Evolutionary conservation across 768 basidiomycete genomes (phyloP), one percentile per base, ranked within the genome.

Genomic region (Phylloporus rhodoxanthus): DNA sequence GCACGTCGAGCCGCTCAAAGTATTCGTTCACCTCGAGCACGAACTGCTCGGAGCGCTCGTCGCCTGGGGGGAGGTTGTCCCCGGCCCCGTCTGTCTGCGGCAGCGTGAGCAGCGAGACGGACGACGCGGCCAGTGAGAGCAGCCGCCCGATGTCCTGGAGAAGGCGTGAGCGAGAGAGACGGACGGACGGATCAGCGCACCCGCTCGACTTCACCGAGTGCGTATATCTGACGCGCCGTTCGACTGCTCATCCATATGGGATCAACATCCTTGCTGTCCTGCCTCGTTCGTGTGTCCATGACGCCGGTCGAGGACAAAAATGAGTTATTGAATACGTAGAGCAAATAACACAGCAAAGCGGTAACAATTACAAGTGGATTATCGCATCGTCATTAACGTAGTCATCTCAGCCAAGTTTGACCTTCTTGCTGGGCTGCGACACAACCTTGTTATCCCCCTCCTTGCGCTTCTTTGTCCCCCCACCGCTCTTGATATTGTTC

Each of bases 1-100:
- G 47, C 58, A 90, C 88, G 63, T 91, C 84, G 8, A 91, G 73
- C 23, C 84, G 81, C 57, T 89, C 84, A 60, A 90, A 91, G 66
- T 90, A 91, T 62, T 89, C 85, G 72, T 84, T 84, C 45, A 86
- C 86, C 70, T 90, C 86, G 36, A 85, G 74, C 34, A 90, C 88
- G 56, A 91, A 90, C 59, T 88, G 85, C 61, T 91, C 87, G 13
- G 86, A 88, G 30, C 88, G 76, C 66, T 91, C 88, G 52, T 84
- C 88, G 34, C 87, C 88, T 58, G 85, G 83, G 3, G 87, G 87
- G 8, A 90, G 74, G 48, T 70, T 74, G 45, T 85, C 84, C 7
- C 79, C 79, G 3, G 81, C 76, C 1, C 66, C 75, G 61, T 91
- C 88, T 4, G 87, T 88, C 66, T 90, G 88, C 1, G 88, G 88